Conservation (phyloP, 768 basidiomycete species). For the Boletus huronensis region DNA sequence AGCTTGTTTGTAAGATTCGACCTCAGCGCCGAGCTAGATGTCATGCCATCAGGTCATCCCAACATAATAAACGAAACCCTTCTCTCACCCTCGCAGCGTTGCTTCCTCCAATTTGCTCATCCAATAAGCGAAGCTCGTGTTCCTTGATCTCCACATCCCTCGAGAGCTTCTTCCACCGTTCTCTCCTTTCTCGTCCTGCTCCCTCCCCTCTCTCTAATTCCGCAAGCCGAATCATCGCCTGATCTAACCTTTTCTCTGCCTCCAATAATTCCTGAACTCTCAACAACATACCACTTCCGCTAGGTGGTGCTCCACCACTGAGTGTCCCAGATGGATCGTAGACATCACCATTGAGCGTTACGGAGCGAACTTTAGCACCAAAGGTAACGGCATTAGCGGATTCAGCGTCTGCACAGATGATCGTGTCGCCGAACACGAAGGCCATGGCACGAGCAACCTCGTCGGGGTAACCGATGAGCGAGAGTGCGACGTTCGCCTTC, state of each 20-base stretch:
- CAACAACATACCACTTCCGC: conserved; percentile 66
- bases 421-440: conserved; percentile 89
- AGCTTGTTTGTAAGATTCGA: conserved; percentile 64
- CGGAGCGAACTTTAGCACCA: conserved; percentile 64
- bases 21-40: conserved; percentile 73
- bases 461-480: conserved; percentile 75
- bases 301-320: conserved; percentile 86
- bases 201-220: conserved; percentile 55
- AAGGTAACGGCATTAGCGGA: conserved; percentile 90
- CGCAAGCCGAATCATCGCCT: conserved; percentile 45
- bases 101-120: conserved; percentile 83
- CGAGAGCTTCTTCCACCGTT: conserved; percentile 55
- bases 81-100: conserved; percentile 79
- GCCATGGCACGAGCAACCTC: conserved; percentile 87
- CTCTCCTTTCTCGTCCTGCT: conserved; percentile 48
- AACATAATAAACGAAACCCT: background rate
- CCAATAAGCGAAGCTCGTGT: conserved; percentile 78
- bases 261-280: conserved; percentile 80
- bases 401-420: conserved; percentile 86
- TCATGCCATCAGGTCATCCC: background rate
- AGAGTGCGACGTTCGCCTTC: conserved; percentile 84
- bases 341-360: conserved; percentile 92
- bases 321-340: conserved; percentile 96
- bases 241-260: conserved; percentile 56
- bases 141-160: conserved; percentile 84